A percentile compares a stretch with the other conserved stretches of the same genome.
phyloP scores from a whole-genome alignment of 2,329 filamentous ascomycete species.

The Triangularia setosa region DNA sequence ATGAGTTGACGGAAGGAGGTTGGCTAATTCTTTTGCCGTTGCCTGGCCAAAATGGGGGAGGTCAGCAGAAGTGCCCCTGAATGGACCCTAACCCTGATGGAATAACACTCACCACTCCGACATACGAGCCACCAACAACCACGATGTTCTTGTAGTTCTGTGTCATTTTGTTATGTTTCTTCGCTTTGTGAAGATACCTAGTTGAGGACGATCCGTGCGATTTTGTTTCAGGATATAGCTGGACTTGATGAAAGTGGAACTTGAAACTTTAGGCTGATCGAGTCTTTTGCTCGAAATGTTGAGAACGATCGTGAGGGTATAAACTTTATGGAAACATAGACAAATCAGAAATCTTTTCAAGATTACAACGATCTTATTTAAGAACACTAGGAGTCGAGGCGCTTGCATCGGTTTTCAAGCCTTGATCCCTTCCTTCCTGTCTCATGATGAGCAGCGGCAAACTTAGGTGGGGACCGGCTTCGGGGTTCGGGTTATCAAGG shows the following conservation, averaged over 20 bases:
- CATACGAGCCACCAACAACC: conserved; percentile 45
- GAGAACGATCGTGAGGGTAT: neutral
- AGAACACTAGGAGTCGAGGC: too few species aligned
- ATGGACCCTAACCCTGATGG: neutral
- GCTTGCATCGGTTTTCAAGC: neutral
- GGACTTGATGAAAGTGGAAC: neutral
- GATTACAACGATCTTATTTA: neutral
- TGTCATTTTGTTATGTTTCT: conserved; percentile 4
- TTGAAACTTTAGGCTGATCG: neutral
- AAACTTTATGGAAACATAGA: neutral
- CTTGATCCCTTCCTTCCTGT: neutral
- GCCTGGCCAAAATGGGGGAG: conserved; percentile 21
- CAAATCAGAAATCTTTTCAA: neutral
- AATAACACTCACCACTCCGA: conserved; percentile 33
- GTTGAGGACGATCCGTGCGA: neutral
- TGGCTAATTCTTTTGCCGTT: conserved; percentile 35
- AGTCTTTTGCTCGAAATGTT: neutral
- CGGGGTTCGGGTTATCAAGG: neutral
- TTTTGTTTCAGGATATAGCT: neutral
- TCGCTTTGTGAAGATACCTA: neutral
- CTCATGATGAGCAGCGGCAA: neutral
- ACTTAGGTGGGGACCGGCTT: neutral
- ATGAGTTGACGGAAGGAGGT: conserved; percentile 36
- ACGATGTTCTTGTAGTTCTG: conserved; percentile 36
- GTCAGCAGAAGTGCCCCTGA: neutral